Evolutionary conservation across 129 eudicot species (phyloP).

Genomic region (Flaveria linearis): DNA sequence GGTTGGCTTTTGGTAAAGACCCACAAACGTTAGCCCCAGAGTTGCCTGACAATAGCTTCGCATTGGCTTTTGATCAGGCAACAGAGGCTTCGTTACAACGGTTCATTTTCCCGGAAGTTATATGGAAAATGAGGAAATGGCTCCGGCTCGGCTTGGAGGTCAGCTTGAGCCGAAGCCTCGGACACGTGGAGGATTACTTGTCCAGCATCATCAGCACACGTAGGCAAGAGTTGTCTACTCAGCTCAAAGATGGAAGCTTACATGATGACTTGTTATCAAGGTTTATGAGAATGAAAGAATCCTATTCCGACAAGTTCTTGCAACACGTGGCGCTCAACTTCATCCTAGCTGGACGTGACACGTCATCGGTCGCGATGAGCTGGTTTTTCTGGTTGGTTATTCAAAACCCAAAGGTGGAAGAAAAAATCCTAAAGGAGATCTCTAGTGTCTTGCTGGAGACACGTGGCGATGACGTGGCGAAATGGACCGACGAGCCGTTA

Average conservation of each 20-base stretch:
- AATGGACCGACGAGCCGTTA: slow-evolving; percentile 66
- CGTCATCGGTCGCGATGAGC: slow-evolving; percentile 91
- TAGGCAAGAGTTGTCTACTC: slow-evolving; percentile 65
- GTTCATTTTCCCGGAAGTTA: slow-evolving; percentile 63
- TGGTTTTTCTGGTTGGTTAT: slow-evolving; percentile 88
- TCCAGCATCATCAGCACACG: slow-evolving; percentile 70
- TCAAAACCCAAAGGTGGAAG: slow-evolving; percentile 65
- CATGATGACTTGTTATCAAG: slow-evolving; percentile 91
- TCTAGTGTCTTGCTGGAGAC: slow-evolving; percentile 68
- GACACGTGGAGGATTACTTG: slow-evolving; percentile 71
- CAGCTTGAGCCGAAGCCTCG: slow-evolving; percentile 78
- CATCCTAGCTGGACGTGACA: slow-evolving; percentile 99
- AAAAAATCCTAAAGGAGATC: slow-evolving; percentile 58
- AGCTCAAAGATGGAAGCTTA: slow-evolving; percentile 48
- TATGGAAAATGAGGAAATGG: slow-evolving; percentile 79
- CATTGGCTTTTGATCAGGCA: slow-evolving; percentile 80
- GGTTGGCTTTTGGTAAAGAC: slow-evolving; percentile 82
- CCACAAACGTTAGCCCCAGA: slow-evolving; percentile 74
- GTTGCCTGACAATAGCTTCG: slow-evolving; percentile 71
- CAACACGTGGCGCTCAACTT: slow-evolving; percentile 96
- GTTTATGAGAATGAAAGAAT: slow-evolving; percentile 84
- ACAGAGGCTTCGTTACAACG: slow-evolving; percentile 81
- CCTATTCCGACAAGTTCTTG: slow-evolving; percentile 69
- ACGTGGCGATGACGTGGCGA: slow-evolving; percentile 67
- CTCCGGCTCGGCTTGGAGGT: slow-evolving; percentile 87